These are phyloP conservation scores for Aegilops umbellulata DNA, from an alignment of 176 grass and related monocot species.

Conservation along the genomic window DNA sequence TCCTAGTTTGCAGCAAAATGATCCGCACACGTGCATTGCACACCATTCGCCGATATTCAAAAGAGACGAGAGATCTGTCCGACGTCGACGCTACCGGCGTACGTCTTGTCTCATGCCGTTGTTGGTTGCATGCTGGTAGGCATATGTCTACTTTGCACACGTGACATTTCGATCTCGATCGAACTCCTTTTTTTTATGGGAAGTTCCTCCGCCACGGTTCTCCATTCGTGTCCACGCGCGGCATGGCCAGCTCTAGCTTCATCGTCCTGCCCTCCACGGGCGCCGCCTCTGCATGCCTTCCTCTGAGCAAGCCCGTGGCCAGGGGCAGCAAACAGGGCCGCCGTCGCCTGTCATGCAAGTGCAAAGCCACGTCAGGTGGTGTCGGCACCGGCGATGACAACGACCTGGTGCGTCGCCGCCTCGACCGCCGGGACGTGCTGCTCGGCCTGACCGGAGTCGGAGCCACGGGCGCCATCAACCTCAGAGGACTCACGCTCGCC, in stretches of 20 bases:
- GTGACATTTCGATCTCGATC: neutral
- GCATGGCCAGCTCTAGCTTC: neutral
- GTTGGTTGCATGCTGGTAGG: neutral
- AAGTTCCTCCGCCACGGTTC: too few species aligned
- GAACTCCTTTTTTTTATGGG: neutral
- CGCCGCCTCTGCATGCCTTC: neutral
- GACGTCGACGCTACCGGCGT: neutral
- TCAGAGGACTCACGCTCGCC: neutral
- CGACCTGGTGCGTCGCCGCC: neutral
- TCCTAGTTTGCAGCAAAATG: neutral
- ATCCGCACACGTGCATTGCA: neutral
- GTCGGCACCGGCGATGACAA: too few species aligned
- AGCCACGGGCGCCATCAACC: neutral
- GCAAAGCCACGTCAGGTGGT: neutral
- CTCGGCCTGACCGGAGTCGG: neutral
- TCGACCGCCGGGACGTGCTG: neutral
- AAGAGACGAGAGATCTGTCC: neutral
- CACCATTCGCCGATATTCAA: neutral
- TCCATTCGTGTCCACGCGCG: too few species aligned
- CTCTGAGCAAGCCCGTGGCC: neutral
- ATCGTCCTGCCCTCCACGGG: neutral
- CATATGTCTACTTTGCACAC: neutral
- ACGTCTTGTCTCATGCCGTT: neutral
- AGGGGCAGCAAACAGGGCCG: neutral
- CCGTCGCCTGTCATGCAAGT: neutral